Conservation (phyloP, 176 grass and related monocot genomes). For the Avena eriantha region DNA sequence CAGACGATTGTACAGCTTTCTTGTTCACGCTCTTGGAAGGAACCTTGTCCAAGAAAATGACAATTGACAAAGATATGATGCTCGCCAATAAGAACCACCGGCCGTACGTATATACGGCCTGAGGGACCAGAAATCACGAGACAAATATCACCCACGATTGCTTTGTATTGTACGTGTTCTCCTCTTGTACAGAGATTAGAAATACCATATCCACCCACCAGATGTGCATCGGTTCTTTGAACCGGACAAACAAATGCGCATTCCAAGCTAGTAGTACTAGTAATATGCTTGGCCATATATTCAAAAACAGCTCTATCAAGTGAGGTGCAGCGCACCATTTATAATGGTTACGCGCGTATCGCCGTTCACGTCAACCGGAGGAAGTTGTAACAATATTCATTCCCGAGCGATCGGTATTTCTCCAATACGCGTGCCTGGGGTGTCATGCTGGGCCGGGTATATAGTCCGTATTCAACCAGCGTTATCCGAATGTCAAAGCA, state of each 20-base stretch:
- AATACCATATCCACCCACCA: background rate
- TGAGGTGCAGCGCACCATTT: conserved; percentile 34
- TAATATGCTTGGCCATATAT: conserved; percentile 16
- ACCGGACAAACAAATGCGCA: conserved; percentile 38
- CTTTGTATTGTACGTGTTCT: conserved; percentile 42
- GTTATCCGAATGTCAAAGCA: conserved; percentile 35
- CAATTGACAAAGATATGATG: conserved; percentile 19
- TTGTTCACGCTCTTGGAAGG: background rate
- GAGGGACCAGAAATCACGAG: conserved; percentile 43
- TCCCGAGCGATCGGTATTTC: background rate
- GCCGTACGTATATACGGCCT: conserved; percentile 3
- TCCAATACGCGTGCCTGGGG: background rate
- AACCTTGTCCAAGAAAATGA: conserved; percentile 35
- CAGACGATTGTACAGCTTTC: background rate
- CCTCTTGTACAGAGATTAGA: conserved; percentile 6
- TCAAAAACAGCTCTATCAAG: conserved; percentile 31
- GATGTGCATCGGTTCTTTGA: conserved; percentile 27
- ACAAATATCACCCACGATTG: conserved; percentile 46
- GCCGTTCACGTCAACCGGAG: conserved; percentile 33
- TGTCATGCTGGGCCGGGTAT: conserved; percentile 29
- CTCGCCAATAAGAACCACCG: background rate
- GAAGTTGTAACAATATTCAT: conserved; percentile 35
- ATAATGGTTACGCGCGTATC: conserved; percentile 7
- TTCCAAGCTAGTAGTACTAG: background rate
- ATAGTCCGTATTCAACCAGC: background rate